Percentiles rank a stretch among this genome's conserved stretches.
Evolutionary conservation across 73 alveolate species (phyloP).

Genomic region (Tetrahymena elliotti): DNA sequence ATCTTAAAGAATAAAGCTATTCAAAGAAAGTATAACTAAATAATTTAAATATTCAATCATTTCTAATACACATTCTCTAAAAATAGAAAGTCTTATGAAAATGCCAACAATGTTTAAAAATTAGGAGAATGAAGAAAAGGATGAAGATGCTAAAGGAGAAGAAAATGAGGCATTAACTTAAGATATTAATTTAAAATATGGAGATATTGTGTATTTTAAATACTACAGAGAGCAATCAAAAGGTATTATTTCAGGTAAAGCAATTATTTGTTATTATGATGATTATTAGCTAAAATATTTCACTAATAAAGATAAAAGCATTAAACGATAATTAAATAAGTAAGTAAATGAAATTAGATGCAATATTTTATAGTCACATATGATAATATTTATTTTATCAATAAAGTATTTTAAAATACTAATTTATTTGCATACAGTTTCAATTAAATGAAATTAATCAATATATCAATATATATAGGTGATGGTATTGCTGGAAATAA

Average conservation of each 20-base stretch:
- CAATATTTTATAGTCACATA: no score
- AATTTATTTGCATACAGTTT: no score
- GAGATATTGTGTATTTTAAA: neutral
- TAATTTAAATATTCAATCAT: no score
- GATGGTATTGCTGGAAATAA: neutral
- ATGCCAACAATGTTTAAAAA: neutral
- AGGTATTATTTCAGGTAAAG: neutral
- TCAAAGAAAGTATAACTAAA: neutral
- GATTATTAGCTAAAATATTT: neutral
- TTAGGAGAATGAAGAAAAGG: neutral
- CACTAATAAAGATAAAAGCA: neutral
- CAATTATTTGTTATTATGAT: neutral
- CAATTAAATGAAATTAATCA: no score
- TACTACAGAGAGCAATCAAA: neutral
- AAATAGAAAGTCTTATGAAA: neutral
- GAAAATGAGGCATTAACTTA: neutral
- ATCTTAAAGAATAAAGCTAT: neutral
- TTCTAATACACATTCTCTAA: neutral
- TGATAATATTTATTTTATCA: no score
- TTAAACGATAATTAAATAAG: neutral
- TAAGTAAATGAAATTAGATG: no score
- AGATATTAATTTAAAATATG: neutral
- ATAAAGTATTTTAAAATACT: no score
- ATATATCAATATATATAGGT: neutral
- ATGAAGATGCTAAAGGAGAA: neutral